Conservation (phyloP, 108 stramenopile species). For the Seminavis robusta region DNA sequence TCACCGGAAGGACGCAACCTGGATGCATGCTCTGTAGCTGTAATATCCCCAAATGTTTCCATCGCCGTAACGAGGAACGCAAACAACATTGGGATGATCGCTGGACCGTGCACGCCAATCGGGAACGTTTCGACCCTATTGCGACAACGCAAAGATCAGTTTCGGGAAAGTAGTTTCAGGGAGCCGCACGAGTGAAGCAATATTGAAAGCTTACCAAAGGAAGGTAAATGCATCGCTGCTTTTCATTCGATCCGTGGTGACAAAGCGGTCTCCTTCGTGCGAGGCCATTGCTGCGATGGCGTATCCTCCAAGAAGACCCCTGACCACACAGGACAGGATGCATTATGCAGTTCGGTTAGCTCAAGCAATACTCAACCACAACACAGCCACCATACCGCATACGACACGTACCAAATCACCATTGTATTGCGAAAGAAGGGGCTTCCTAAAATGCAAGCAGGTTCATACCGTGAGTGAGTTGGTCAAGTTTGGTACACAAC, state of each 20-base stretch:
- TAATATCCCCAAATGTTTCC: constrained; percentile 52
- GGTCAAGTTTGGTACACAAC: too few species aligned
- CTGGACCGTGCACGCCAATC: constrained; percentile 33
- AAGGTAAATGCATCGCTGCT: constrained; percentile 29
- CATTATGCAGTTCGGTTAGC: too few species aligned
- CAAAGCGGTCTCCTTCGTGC: constrained; percentile 17
- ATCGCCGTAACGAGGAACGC: constrained; percentile 44
- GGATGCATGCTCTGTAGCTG: constrained; percentile 36
- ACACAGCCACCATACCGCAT: background rate
- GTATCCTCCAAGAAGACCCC: constrained; percentile 30
- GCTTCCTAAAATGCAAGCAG: too few species aligned
- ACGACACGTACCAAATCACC: constrained; percentile 12
- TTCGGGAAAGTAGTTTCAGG: too few species aligned
- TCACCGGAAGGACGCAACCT: constrained; percentile 20
- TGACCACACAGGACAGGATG: background rate
- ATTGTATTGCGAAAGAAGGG: constrained; percentile 26
- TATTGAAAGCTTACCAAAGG: too few species aligned
- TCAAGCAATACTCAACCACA: too few species aligned
- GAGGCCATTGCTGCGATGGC: constrained; percentile 17
- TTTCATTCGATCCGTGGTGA: constrained; percentile 23
- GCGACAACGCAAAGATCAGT: too few species aligned
- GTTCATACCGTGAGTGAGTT: too few species aligned
- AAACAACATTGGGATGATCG: constrained; percentile 37
- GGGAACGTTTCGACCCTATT: constrained; percentile 44
- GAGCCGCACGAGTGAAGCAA: too few species aligned